These are phyloP conservation scores for Meyerozyma elateridarum DNA, from an alignment of 1,139 yeast species.

Conservation along the genomic window DNA sequence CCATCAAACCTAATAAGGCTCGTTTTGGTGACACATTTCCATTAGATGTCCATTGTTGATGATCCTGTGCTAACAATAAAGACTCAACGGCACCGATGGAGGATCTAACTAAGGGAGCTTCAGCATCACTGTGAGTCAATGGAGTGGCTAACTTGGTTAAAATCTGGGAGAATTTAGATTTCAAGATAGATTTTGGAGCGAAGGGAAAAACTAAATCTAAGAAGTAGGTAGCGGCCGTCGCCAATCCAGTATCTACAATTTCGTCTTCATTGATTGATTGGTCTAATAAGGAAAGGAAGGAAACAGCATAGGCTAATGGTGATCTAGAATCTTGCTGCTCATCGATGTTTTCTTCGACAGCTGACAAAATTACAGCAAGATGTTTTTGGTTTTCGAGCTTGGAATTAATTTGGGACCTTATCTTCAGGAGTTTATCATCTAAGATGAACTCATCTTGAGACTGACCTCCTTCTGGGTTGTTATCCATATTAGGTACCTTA, in stretches of 20 bases:
- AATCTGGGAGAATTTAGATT: constrained; percentile 71
- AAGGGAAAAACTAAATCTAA: constrained; percentile 76
- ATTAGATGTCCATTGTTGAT: constrained; percentile 59
- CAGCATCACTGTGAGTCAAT: constrained; percentile 62
- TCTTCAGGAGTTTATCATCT: constrained; percentile 64
- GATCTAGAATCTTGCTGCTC: constrained; percentile 61
- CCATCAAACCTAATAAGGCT: constrained; percentile 76
- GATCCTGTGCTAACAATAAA: constrained; percentile 75
- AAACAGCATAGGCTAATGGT: constrained; percentile 76
- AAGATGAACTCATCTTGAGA: constrained; percentile 42
- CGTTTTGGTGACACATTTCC: constrained; percentile 71
- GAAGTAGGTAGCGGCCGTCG: constrained; percentile 74
- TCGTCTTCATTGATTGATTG: constrained; percentile 59
- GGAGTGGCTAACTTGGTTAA: constrained; percentile 79
- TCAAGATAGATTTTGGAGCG: constrained; percentile 63
- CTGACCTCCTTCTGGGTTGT: constrained; percentile 43
- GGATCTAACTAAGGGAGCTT: constrained; percentile 82
- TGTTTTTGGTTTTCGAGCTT: constrained; percentile 83
- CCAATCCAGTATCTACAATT: constrained; percentile 56
- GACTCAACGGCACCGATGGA: constrained; percentile 83
- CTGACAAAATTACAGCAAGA: constrained; percentile 64
- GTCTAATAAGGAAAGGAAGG: constrained; percentile 76
- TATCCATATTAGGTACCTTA: no score
- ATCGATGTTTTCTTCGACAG: constrained; percentile 83
- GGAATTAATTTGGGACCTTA: constrained; percentile 66